phyloP scores from a whole-genome alignment of 192 early-diverging fungal genomes.

The Pilobolus umbonatus region DNA sequence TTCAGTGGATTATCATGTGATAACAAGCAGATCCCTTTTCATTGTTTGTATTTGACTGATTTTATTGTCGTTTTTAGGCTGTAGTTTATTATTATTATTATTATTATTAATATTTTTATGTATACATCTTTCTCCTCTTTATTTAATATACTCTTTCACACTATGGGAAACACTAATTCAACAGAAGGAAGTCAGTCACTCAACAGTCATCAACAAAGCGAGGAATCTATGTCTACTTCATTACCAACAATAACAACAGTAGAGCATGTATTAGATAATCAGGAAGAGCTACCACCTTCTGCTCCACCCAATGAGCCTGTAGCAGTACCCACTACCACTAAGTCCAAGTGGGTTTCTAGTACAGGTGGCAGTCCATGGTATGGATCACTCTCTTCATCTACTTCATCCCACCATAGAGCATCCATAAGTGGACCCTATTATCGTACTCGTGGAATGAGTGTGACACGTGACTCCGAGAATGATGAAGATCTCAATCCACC shows the following conservation, averaged over 20 bases:
- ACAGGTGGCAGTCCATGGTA: slow-evolving; percentile 27
- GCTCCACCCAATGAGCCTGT: neutral
- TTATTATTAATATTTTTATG: too few species aligned
- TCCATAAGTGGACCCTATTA: slow-evolving; percentile 36
- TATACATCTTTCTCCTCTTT: neutral
- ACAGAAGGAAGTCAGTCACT: slow-evolving; percentile 6
- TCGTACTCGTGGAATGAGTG: slow-evolving; percentile 24
- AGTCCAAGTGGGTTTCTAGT: slow-evolving; percentile 25
- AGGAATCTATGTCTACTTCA: neutral
- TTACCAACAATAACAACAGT: neutral
- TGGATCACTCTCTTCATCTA: slow-evolving; percentile 12
- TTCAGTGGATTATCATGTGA: too few species aligned
- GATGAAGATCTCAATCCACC: slow-evolving; percentile 20
- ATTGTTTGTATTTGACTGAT: too few species aligned
- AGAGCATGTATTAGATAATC: neutral
- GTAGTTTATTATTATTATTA: too few species aligned
- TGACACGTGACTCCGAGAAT: slow-evolving; percentile 23
- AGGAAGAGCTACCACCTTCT: neutral
- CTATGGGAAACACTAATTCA: slow-evolving; percentile 12
- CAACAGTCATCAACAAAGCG: neutral
- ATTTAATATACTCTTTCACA: neutral
- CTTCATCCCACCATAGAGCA: slow-evolving; percentile 24
- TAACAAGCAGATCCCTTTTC: too few species aligned
- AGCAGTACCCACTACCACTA: slow-evolving; percentile 10
- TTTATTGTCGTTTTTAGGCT: too few species aligned